Conservation (phyloP, 1,284 basidiomycete genomes). For the Leccinum insolens region DNA sequence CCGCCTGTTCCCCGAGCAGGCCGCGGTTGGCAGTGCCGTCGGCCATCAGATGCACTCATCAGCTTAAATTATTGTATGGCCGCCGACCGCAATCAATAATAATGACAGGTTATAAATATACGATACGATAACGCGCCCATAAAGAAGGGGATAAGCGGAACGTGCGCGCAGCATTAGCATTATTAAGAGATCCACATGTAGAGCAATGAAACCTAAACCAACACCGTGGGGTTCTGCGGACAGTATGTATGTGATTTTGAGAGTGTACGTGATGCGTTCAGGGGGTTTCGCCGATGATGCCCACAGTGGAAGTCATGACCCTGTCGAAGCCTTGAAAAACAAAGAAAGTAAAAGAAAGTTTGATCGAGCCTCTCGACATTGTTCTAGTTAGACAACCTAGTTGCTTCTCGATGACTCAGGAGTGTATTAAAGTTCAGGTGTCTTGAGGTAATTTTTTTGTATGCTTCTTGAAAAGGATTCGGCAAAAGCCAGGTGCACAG, state of each 20-base stretch:
- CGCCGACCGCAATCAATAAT: conserved; percentile 43
- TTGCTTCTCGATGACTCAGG: conserved; percentile 60
- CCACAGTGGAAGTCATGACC: conserved; percentile 50
- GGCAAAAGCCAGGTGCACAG: conserved; percentile 58
- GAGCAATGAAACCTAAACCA: conserved; percentile 64
- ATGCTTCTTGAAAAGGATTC: conserved; percentile 68
- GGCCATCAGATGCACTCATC: conserved; percentile 6
- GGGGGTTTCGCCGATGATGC: conserved; percentile 58
- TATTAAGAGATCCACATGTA: conserved; percentile 58
- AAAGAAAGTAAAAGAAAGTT: conserved; percentile 49
- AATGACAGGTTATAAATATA: not conserved
- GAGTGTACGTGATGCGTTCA: conserved; percentile 50
- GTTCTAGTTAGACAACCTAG: conserved; percentile 53
- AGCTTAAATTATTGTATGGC: conserved; percentile 9
- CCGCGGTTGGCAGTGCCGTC: conserved; percentile 5
- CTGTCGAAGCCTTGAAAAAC: conserved; percentile 37
- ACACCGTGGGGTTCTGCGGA: conserved; percentile 62
- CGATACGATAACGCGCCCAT: conserved; percentile 8
- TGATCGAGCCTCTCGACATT: conserved; percentile 51
- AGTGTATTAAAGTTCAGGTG: conserved; percentile 60
- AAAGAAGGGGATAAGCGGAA: conserved; percentile 34
- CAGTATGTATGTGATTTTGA: conserved; percentile 52
- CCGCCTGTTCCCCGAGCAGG: conserved; percentile 11
- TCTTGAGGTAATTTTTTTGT: conserved; percentile 62
- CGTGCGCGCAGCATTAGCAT: conserved; percentile 50